Conservation (phyloP, 495 filamentous ascomycete species). For the Antarctomyces pellizariae region DNA sequence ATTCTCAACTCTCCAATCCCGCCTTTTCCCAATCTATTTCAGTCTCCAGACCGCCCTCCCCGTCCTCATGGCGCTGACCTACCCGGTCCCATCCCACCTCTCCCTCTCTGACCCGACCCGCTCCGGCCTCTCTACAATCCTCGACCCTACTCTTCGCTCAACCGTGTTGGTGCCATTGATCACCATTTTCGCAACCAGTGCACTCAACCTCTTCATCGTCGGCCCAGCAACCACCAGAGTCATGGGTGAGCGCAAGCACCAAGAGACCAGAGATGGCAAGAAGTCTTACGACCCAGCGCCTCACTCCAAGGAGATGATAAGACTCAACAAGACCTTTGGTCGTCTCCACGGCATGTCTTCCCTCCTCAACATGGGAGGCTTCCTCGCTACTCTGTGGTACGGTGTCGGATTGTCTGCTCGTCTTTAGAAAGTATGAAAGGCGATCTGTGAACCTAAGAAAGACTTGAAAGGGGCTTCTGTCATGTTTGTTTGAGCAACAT, state of each 20-base stretch:
- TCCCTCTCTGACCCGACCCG: conserved; percentile 6
- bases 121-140: too few relatives aligned
- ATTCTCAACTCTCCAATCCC: conserved; percentile 55
- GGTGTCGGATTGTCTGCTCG: conserved; percentile 41
- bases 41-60: conserved; percentile 53
- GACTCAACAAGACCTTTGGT: conserved; percentile 59
- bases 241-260: conserved; percentile 51
- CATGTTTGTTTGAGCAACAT: too few relatives aligned
- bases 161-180: conserved; percentile 39
- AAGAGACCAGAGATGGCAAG: conserved; percentile 69
- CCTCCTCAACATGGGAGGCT: conserved; percentile 43
- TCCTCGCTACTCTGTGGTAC: conserved; percentile 47
- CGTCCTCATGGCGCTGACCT: conserved; percentile 53
- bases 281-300: conserved; percentile 49
- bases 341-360: conserved; percentile 57
- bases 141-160: too few relatives aligned
- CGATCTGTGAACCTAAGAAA: too few relatives aligned
- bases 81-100: conserved; percentile 22
- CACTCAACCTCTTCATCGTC: conserved; percentile 42
- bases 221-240: conserved; percentile 47
- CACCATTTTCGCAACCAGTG: conserved; percentile 33
- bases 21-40: conserved; percentile 75
- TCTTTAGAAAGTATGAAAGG: conserved; percentile 16
- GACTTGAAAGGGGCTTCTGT: too few relatives aligned
- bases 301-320: conserved; percentile 59